Conservation (phyloP, 169 alveolate species). For the Babesia ovis region DNA sequence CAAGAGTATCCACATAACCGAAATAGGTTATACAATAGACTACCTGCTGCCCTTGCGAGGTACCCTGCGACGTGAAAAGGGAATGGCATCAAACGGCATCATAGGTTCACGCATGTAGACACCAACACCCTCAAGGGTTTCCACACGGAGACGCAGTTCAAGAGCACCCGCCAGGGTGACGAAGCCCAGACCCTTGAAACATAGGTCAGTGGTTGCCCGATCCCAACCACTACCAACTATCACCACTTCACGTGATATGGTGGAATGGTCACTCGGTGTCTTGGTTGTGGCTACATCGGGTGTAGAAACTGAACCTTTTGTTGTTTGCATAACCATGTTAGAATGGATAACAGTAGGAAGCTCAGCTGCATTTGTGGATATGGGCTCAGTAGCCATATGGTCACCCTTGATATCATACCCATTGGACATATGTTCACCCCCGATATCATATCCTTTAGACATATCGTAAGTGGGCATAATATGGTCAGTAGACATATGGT, state of each 20-base stretch:
- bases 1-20: too few relatives aligned
- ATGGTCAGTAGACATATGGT: background rate
- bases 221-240: conserved; percentile 60
- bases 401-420: background rate
- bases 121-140: conserved; percentile 32
- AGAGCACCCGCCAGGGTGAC: conserved; percentile 67
- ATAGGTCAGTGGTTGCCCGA: conserved; percentile 54
- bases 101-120: conserved; percentile 51
- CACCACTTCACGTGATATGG: conserved; percentile 8
- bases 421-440: too few relatives aligned
- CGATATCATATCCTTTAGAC: background rate
- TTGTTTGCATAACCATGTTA: too few relatives aligned
- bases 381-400: background rate
- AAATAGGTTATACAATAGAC: background rate
- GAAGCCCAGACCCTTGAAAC: conserved; percentile 67
- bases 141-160: conserved; percentile 15
- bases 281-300: background rate
- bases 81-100: conserved; percentile 53
- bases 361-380: background rate
- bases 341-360: too few relatives aligned
- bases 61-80: conserved; percentile 7
- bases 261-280: background rate
- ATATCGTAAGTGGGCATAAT: background rate
- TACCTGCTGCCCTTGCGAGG: background rate
- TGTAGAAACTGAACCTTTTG: background rate